phyloP scores from a whole-genome alignment of 768 basidiomycete species.

The Termitomyces sp. region DNA sequence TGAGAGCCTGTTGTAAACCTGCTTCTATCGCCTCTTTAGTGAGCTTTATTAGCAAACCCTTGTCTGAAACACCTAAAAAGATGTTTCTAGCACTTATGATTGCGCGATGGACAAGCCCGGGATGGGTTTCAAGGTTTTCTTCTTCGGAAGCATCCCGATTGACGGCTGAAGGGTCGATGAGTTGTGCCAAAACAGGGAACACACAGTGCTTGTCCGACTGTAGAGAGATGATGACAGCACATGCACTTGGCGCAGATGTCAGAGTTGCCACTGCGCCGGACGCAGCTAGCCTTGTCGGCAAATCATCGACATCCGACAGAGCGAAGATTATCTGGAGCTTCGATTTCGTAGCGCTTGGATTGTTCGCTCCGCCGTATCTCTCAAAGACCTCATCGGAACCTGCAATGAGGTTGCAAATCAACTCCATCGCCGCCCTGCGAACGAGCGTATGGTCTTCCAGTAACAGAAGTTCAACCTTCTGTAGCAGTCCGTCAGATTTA shows the following conservation, averaged over 20 bases:
- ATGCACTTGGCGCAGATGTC: constrained; percentile 57
- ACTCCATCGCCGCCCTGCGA: constrained; percentile 84
- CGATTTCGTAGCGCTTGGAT: constrained; percentile 37
- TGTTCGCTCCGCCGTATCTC: constrained; percentile 53
- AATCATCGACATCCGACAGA: constrained; percentile 82
- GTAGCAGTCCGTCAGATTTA: constrained; percentile 52
- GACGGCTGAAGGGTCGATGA: constrained; percentile 56
- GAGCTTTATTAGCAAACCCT: constrained; percentile 36
- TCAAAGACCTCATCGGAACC: constrained; percentile 76
- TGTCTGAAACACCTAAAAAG: constrained; percentile 39
- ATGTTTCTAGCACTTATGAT: constrained; percentile 73
- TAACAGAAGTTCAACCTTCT: constrained; percentile 67
- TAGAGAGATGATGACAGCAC: constrained; percentile 56
- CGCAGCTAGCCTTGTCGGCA: constrained; percentile 83
- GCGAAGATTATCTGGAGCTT: constrained; percentile 82
- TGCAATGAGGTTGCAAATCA: constrained; percentile 86
- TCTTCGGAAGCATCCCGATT: constrained; percentile 25
- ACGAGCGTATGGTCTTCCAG: constrained; percentile 82
- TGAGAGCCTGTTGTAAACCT: constrained; percentile 53
- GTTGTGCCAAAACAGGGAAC: constrained; percentile 60
- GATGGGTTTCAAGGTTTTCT: constrained; percentile 29
- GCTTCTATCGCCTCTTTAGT: constrained; percentile 46
- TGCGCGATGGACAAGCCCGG: constrained; percentile 74
- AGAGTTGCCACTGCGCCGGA: constrained; percentile 86
- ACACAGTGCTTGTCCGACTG: constrained; percentile 63